Base-by-base conservation (phyloP, 805 yeast genomes). In the Saccharomycopsis sp. region DNA sequence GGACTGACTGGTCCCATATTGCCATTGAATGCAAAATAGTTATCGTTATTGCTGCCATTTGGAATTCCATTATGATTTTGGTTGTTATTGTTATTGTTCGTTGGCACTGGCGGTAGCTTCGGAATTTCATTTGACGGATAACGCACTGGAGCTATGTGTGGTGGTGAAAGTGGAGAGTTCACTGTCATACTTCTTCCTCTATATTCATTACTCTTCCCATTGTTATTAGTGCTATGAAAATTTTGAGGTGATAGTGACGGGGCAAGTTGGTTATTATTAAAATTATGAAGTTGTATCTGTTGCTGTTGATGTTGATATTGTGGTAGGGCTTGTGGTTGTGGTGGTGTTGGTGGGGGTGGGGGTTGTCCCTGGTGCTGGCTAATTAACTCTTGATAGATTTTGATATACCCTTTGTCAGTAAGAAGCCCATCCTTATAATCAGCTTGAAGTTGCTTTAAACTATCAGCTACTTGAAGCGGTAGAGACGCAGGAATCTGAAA, bases 381-480 rank as follows among this genome's bases (percentile, higher is more conserved):
- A 26, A 32, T 24, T 8, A 49, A 40, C n/a, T 46, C 51, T 14
- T 40, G 43, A 24, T 45, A 49, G 50, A 78, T 81, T 53, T 74
- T 80, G 35, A 68, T 65, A 57, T 79, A 84, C 1, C 93, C 90
- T 56, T 82, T 84, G 38, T 72, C 80, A 0, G 93, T 83, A 45
- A 84, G 64, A 47, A 79, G 80, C 1, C 87, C 90, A 28, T 83
- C 88, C 52, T 69, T 67, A 50, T 66, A 77, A 50, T 79, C 85
- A 7, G 62, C 55, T 11, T 67, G 65, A 23, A 79, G 63, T 31
- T 65, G 68, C 23, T 59, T 56, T 17, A 79, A 60, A 50, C 62
- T 61, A 27, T 58, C 57, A 41, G 63, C 70, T 1, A 65, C 43
- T 4, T 52, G 58, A 1, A 59, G 57, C 1, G 74, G 66, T 33